Evolutionary conservation across 2,329 filamentous ascomycete genomes (phyloP), one percentile per base, ranked within the genome.

Genomic region (Helotiales sp.): DNA sequence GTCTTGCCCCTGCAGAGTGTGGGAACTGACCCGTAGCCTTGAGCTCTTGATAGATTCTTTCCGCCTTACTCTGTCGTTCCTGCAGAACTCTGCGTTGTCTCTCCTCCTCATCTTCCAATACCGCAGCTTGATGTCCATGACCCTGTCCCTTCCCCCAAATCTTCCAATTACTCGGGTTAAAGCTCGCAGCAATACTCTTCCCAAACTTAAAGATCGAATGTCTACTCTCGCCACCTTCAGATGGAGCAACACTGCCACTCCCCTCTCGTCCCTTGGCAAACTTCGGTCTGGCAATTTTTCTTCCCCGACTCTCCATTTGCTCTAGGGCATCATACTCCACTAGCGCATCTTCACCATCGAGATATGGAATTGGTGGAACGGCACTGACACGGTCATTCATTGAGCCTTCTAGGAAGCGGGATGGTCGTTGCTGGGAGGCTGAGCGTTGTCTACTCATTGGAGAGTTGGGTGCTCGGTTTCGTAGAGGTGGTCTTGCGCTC

Each of bases 321-420:
- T 63, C 59, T 22, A 53, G 27, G 12, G 57, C 49, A 30, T 55
- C 54, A 48, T 59, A 63, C 34, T 66, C 57, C 9, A 57, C 54
- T 25, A 59, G 25, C 19, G 65, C 61, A 13, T 67, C 63, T 29
- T 70, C 64, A 12, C 53, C 42, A 30, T 58, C 69, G 8, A 70
- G 54, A 34, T 69, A 72, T 40, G 64, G 55, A 31, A 53, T 50
- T 10, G 70, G 70, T 27, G 91, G 91, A 58, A 80, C 82, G 58
- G 84, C 81, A 68, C 89, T 93, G 30, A 83, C 79, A 63, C 89
- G 86, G 73, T 96, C 90, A 69, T 87, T 91, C 90, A 96, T 93
- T 68, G 88, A 93, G 38, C 89, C 92, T 74, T 96, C 92, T 34
- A 82, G 73, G 64, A 88, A 88, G 54, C 75, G 87, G 68, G 81